Conservation (phyloP, 164 flowering plant species). For the Macadamia integrifolia region DNA sequence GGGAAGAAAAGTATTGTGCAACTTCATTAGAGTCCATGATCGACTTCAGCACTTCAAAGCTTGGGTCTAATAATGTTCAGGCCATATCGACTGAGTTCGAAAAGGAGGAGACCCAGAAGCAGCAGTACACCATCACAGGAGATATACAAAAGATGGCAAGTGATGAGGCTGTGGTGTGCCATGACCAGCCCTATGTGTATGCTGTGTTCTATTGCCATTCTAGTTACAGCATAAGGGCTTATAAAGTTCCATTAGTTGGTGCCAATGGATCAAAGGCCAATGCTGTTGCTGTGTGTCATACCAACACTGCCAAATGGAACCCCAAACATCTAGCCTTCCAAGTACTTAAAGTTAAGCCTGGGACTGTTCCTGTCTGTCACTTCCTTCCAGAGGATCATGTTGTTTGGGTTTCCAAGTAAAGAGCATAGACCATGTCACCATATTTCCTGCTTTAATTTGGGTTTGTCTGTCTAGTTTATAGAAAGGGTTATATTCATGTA, state of each 20-base stretch:
- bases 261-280: not conserved
- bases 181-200: not conserved
- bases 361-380: constrained; percentile 37
- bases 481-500: too few species aligned
- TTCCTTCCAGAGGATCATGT: constrained; percentile 29
- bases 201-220: not conserved
- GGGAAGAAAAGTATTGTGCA: not conserved
- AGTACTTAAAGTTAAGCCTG: constrained; percentile 17
- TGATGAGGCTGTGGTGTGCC: not conserved
- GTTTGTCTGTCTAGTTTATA: too few species aligned
- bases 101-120: not conserved
- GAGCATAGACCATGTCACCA: too few species aligned
- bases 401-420: constrained; percentile 26
- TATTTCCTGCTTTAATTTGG: too few species aligned
- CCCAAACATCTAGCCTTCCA: constrained; percentile 21
- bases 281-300: not conserved
- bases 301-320: constrained; percentile 10
- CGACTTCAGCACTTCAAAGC: constrained; percentile 5
- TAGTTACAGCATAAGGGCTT: not conserved
- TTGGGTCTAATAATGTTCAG: not conserved
- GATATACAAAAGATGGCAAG: not conserved
- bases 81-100: not conserved
- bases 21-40: not conserved
- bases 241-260: constrained; percentile 1
- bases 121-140: not conserved